Conservation (phyloP, 192 early-diverging fungal genomes). For the Pecoramyces ruminantium region DNA sequence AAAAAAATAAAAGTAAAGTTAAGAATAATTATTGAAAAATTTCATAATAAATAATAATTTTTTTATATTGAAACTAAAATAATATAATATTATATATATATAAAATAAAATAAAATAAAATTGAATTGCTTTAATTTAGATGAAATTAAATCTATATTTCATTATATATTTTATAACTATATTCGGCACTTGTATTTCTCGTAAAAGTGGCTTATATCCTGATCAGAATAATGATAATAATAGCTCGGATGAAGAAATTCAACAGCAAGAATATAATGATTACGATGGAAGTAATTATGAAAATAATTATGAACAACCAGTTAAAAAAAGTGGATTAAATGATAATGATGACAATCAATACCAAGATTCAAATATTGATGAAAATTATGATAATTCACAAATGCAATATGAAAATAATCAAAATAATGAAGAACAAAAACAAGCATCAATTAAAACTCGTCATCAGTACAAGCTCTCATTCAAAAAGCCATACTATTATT, state of each 20-base stretch:
- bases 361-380: background rate
- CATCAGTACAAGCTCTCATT: background rate
- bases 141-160: background rate
- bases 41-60: too few relatives aligned
- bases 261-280: background rate
- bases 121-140: too few relatives aligned
- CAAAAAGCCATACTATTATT: background rate
- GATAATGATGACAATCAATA: background rate
- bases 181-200: background rate
- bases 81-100: too few relatives aligned
- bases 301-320: background rate
- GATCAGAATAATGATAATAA: background rate
- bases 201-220: background rate
- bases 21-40: too few relatives aligned
- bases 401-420: background rate
- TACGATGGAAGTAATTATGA: background rate
- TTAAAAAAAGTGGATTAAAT: background rate
- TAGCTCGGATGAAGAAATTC: background rate
- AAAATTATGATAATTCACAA: background rate
- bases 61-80: too few relatives aligned
- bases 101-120: too few relatives aligned
- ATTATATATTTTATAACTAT: background rate
- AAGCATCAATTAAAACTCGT: background rate
- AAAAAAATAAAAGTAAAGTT: too few relatives aligned
- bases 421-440: too few relatives aligned